Percentiles rank a stretch among this genome's conserved stretches.
Conservation (phyloP, 2,329 filamentous ascomycete species). For the Cadophora malorum region DNA sequence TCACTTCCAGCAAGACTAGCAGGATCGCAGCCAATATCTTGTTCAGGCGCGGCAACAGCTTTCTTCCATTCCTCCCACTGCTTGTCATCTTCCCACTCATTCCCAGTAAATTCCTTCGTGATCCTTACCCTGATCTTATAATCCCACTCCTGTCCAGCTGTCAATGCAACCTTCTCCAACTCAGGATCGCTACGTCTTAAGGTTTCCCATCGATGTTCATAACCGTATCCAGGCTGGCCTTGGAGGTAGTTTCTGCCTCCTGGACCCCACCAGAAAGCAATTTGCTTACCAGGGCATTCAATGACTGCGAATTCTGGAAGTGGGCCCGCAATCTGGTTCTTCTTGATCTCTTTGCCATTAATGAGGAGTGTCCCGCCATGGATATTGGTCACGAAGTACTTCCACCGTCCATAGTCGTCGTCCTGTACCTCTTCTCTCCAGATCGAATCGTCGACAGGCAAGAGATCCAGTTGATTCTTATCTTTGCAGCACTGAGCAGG, state of each 20-base stretch:
- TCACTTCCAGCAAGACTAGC: neutral
- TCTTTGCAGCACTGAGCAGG: slow-evolving; percentile 14
- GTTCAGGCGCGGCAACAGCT: neutral
- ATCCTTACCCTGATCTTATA: slow-evolving; percentile 36
- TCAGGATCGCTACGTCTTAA: slow-evolving; percentile 29
- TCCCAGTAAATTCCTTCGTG: slow-evolving; percentile 34
- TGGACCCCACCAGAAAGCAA: slow-evolving; percentile 42
- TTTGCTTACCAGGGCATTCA: slow-evolving; percentile 37
- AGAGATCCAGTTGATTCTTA: neutral
- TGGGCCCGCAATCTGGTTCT: slow-evolving; percentile 42
- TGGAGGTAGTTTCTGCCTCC: slow-evolving; percentile 33
- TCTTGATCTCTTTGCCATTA: slow-evolving; percentile 40
- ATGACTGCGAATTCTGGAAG: slow-evolving; percentile 43
- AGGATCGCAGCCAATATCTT: neutral
- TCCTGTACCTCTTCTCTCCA: slow-evolving; percentile 36
- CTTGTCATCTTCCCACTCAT: slow-evolving; percentile 32
- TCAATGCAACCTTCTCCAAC: slow-evolving; percentile 30
- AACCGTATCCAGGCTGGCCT: slow-evolving; percentile 3
- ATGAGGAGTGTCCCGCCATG: slow-evolving; percentile 38
- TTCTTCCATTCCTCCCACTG: slow-evolving; percentile 32
- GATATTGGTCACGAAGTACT: slow-evolving; percentile 43
- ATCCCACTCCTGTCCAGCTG: slow-evolving; percentile 38
- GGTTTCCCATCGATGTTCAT: slow-evolving; percentile 27
- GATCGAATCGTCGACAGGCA: slow-evolving; percentile 32
- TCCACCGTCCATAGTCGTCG: slow-evolving; percentile 29